These are phyloP conservation scores for Ophiostoma tasmaniense DNA, from an alignment of 2,329 filamentous ascomycete genomes.

Conservation along the genomic window DNA sequence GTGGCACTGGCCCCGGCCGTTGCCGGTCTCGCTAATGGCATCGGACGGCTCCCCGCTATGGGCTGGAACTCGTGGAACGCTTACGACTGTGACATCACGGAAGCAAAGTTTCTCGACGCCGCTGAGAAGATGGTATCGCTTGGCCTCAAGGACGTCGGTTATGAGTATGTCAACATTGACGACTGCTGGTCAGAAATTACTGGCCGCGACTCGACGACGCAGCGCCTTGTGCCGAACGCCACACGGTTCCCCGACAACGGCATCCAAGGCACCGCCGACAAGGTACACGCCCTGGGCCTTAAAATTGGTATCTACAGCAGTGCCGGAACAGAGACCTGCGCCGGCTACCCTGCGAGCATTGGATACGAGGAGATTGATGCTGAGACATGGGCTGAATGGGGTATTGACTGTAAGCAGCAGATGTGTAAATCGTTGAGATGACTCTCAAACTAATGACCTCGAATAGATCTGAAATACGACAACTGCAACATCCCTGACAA, in stretches of 20 bases:
- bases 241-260: conserved; percentile 47
- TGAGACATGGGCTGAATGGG: conserved; percentile 48
- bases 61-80: conserved; percentile 48
- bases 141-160: conserved; percentile 45
- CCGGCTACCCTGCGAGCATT: conserved; percentile 47
- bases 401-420: conserved; percentile 41
- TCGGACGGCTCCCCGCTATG: conserved; percentile 31
- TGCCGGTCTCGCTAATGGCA: conserved; percentile 4
- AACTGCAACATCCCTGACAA: conserved; percentile 35
- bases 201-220: conserved; percentile 33
- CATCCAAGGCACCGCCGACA: conserved; percentile 43
- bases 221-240: conserved; percentile 38
- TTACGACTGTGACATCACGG: conserved; percentile 42
- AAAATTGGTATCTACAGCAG: conserved; percentile 58
- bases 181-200: conserved; percentile 50
- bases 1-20: not conserved
- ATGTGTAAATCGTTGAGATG: not conserved
- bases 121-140: conserved; percentile 40
- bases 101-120: conserved; percentile 39
- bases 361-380: conserved; percentile 52
- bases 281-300: conserved; percentile 47
- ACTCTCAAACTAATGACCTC: not conserved
- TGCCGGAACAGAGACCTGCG: conserved; percentile 42
- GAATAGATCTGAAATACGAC: conserved; percentile 46
- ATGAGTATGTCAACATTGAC: conserved; percentile 52